These are phyloP conservation scores for Moringa oleifera DNA, from an alignment of 345 rosid genomes.

Conservation along the genomic window DNA sequence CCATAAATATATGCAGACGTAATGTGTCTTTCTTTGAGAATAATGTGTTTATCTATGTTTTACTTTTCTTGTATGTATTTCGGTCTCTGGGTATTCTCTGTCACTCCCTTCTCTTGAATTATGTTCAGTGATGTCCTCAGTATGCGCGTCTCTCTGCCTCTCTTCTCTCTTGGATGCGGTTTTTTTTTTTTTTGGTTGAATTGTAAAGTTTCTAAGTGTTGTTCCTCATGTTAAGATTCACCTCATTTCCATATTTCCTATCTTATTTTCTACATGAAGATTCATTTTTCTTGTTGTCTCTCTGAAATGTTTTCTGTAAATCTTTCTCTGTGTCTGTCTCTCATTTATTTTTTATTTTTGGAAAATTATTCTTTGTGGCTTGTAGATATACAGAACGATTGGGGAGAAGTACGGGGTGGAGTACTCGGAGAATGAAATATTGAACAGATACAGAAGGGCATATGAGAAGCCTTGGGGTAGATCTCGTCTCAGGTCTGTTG, in stretches of 20 bases:
- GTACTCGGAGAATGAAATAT: constrained; percentile 86
- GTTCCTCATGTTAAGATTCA: neutral
- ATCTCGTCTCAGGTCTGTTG: constrained; percentile 82
- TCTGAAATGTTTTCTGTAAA: neutral
- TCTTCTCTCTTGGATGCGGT: too few species aligned
- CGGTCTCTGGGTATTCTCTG: neutral
- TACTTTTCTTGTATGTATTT: neutral
- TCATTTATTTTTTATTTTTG: too few species aligned
- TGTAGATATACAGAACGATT: constrained; percentile 74
- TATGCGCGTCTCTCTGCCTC: too few species aligned
- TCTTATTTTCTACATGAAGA: neutral
- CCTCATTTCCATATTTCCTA: neutral
- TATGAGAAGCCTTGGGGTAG: constrained; percentile 93
- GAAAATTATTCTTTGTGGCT: neutral
- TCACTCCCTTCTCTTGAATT: neutral
- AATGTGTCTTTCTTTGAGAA: neutral
- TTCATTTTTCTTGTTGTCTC: neutral
- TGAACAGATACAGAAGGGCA: constrained; percentile 76
- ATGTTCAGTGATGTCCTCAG: neutral
- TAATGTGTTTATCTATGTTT: neutral
- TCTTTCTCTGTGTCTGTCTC: too few species aligned
- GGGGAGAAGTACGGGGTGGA: constrained; percentile 92
- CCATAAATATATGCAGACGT: neutral
- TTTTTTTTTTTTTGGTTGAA: neutral
- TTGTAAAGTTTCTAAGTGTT: neutral